These are phyloP conservation scores for Phytophthora pisi DNA, from an alignment of 352 stramenopile genomes.

Conservation along the genomic window DNA sequence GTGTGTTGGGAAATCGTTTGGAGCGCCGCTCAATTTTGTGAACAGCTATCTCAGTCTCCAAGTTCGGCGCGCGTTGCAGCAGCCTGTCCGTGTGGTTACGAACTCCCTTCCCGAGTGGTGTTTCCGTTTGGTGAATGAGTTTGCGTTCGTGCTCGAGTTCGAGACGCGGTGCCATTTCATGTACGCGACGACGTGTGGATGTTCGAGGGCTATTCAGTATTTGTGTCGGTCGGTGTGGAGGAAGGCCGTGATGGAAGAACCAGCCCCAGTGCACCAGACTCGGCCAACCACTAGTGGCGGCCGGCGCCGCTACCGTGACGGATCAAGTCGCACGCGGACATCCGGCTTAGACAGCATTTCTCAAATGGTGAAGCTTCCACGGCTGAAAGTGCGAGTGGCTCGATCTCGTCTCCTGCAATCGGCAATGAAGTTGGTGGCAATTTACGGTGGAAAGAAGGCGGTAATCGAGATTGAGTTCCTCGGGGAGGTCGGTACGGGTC, in stretches of 20 bases:
- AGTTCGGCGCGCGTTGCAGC: slow-evolving; percentile 57
- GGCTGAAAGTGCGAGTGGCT: slow-evolving; percentile 76
- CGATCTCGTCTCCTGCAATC: slow-evolving; percentile 66
- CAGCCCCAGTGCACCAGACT: slow-evolving; percentile 9
- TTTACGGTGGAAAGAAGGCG: slow-evolving; percentile 78
- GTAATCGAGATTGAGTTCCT: slow-evolving; percentile 85
- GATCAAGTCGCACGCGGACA: slow-evolving; percentile 38
- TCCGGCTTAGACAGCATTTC: slow-evolving; percentile 54
- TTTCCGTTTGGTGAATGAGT: slow-evolving; percentile 57
- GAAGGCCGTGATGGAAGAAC: slow-evolving; percentile 58
- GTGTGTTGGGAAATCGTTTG: slow-evolving; percentile 14
- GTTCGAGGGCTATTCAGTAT: slow-evolving; percentile 72
- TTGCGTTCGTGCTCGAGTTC: slow-evolving; percentile 69
- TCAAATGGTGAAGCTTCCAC: slow-evolving; percentile 76
- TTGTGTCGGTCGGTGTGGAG: slow-evolving; percentile 74
- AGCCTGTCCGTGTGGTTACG: slow-evolving; percentile 69
- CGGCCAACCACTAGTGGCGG: slow-evolving; percentile 14
- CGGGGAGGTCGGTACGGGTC: slow-evolving; percentile 73
- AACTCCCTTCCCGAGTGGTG: slow-evolving; percentile 65
- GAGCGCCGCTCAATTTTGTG: slow-evolving; percentile 38
- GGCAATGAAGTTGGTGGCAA: slow-evolving; percentile 71
- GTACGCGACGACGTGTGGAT: slow-evolving; percentile 70
- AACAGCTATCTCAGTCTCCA: slow-evolving; percentile 69
- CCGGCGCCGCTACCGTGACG: slow-evolving; percentile 46
- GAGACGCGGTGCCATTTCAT: slow-evolving; percentile 72